Evolutionary conservation across 495 filamentous ascomycete species (phyloP).

Genomic region (Hypomontagnella monticulosa): DNA sequence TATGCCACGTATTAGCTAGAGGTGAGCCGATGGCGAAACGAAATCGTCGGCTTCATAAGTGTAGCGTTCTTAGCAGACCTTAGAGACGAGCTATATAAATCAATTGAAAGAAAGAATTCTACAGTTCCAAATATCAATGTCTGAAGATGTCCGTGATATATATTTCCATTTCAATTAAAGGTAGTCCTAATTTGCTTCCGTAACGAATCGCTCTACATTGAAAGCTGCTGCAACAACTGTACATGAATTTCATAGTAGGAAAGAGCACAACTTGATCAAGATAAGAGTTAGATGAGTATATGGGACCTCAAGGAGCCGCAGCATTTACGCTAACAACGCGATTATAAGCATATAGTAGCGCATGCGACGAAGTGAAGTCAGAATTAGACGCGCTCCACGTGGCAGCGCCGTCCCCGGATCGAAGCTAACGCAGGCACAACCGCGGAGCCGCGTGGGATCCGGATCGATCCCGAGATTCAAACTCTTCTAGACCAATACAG

Average conservation of each 20-base stretch:
- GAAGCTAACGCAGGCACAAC: constrained; percentile 37
- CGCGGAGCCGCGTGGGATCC: constrained; percentile 12
- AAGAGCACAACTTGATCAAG: too few relatives aligned
- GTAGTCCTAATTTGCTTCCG: background rate
- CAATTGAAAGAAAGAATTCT: background rate
- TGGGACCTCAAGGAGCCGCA: too few relatives aligned
- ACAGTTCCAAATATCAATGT: background rate
- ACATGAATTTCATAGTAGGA: background rate
- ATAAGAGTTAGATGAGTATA: too few relatives aligned
- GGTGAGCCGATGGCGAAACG: too few relatives aligned
- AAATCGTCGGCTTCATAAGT: too few relatives aligned
- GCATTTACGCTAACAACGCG: too few relatives aligned
- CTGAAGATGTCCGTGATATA: too few relatives aligned
- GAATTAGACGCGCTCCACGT: constrained; percentile 32
- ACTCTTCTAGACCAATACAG: constrained; percentile 4
- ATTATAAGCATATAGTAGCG: background rate
- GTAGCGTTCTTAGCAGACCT: too few relatives aligned
- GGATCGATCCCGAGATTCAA: background rate
- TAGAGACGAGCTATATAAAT: background rate
- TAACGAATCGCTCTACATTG: background rate
- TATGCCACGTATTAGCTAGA: background rate
- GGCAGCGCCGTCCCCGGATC: constrained; percentile 13
- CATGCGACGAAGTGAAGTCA: constrained; percentile 22
- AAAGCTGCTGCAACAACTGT: background rate
- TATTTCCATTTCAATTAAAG: too few relatives aligned